These are phyloP conservation scores for Teratosphaeria pseudoeucalypti DNA, from an alignment of 2,329 filamentous ascomycete species.

Conservation along the genomic window DNA sequence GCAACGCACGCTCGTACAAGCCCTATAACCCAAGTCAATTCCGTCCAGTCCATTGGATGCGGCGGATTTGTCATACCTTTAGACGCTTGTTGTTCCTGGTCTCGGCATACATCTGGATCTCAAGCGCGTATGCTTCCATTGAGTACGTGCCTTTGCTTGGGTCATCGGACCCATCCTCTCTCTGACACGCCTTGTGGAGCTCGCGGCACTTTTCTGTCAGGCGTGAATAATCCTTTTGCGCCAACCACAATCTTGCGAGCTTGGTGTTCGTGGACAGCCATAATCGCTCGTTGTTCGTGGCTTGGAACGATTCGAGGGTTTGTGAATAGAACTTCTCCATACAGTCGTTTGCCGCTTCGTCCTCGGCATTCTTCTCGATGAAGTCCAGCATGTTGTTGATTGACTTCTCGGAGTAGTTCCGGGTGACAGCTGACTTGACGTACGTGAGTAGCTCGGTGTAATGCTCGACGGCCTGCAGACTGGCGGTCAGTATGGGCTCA, in stretches of 20 bases:
- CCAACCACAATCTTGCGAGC: slow-evolving; percentile 79
- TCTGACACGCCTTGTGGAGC: slow-evolving; percentile 80
- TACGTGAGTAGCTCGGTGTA: slow-evolving; percentile 94
- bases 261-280: slow-evolving; percentile 99
- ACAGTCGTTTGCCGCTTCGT: slow-evolving; percentile 60
- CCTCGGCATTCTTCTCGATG: slow-evolving; percentile 79
- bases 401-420: slow-evolving; percentile 98
- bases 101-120: slow-evolving; percentile 98
- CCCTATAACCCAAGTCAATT: slow-evolving; percentile 32
- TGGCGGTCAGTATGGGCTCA: not conserved
- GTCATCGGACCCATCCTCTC: slow-evolving; percentile 77
- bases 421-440: slow-evolving; percentile 89
- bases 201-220: slow-evolving; percentile 77
- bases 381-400: slow-evolving; percentile 99
- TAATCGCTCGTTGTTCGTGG: slow-evolving; percentile 90
- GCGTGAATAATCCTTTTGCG: slow-evolving; percentile 75
- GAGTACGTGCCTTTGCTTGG: slow-evolving; percentile 94
- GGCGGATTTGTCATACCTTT: slow-evolving; percentile 44
- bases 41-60: not conserved
- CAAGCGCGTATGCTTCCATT: slow-evolving; percentile 87
- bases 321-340: slow-evolving; percentile 95
- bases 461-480: slow-evolving; percentile 67
- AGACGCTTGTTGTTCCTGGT: slow-evolving; percentile 96
- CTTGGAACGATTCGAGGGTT: slow-evolving; percentile 90
- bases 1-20: slow-evolving; percentile 81